Conservation (phyloP, 371 early-diverging fungal genomes). For the Mucor circinelloides region DNA sequence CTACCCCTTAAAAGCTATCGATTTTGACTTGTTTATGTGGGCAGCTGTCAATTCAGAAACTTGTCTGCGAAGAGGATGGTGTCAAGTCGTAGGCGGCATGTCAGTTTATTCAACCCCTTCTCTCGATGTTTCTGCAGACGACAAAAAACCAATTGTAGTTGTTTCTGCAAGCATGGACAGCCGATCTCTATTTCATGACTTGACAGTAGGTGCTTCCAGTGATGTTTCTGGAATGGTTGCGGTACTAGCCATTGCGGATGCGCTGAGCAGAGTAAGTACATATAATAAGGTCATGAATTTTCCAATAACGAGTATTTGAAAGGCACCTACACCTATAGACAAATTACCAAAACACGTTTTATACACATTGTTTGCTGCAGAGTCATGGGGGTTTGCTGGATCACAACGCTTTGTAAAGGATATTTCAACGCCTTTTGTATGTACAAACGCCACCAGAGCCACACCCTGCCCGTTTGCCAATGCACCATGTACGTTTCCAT, state of each 20-base stretch:
- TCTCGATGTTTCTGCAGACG: constrained; percentile 46
- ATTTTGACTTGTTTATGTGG: constrained; percentile 76
- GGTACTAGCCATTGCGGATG: constrained; percentile 70
- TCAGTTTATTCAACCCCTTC: constrained; percentile 77
- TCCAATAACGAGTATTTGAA: background rate
- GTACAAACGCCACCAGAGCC: constrained; percentile 55
- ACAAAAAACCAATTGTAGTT: constrained; percentile 68
- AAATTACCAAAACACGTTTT: constrained; percentile 66
- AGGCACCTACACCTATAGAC: constrained; percentile 51
- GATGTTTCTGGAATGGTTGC: constrained; percentile 66
- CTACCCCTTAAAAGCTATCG: constrained; percentile 70
- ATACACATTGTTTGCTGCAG: constrained; percentile 75
- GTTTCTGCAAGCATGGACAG: constrained; percentile 71
- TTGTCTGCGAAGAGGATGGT: constrained; percentile 74
- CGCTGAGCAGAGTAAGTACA: constrained; percentile 62
- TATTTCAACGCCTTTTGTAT: constrained; percentile 59
- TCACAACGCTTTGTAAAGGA: constrained; percentile 83
- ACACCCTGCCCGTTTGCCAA: constrained; percentile 46
- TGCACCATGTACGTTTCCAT: constrained; percentile 68
- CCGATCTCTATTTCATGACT: constrained; percentile 68
- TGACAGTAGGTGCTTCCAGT: constrained; percentile 56
- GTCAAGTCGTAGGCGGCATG: constrained; percentile 71
- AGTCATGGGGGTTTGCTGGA: constrained; percentile 79
- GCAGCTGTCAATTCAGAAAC: constrained; percentile 68
- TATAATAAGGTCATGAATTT: background rate